Evolutionary conservation across 192 early-diverging fungal species (phyloP).

Genomic region (Coemansia brasiliensis): DNA sequence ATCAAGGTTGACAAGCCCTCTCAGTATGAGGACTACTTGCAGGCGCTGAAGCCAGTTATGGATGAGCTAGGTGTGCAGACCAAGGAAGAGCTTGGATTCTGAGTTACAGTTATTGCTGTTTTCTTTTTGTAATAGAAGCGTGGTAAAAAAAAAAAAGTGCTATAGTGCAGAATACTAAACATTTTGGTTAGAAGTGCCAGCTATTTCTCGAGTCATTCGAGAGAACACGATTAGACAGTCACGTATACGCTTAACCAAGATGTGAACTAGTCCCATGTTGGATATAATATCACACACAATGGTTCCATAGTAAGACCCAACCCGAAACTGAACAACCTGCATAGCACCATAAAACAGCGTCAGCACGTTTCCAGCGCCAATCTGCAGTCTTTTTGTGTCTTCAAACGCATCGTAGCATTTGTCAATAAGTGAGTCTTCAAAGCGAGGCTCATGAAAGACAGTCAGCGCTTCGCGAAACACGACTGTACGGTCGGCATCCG

Average conservation of each 20-base stretch:
- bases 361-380: slow-evolving; percentile 36
- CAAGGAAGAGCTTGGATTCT: slow-evolving; percentile 85
- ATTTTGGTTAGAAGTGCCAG: neutral
- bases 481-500: slow-evolving; percentile 31
- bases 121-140: slow-evolving; percentile 13
- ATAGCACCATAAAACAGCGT: slow-evolving; percentile 46
- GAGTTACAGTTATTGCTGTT: slow-evolving; percentile 12
- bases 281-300: slow-evolving; percentile 36
- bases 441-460: slow-evolving; percentile 49
- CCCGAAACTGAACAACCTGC: slow-evolving; percentile 52
- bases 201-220: slow-evolving; percentile 23
- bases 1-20: slow-evolving; percentile 81
- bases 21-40: slow-evolving; percentile 88
- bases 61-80: slow-evolving; percentile 86
- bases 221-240: slow-evolving; percentile 28
- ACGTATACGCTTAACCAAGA: slow-evolving; percentile 43
- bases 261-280: slow-evolving; percentile 53
- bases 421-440: slow-evolving; percentile 47
- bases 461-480: slow-evolving; percentile 44
- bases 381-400: slow-evolving; percentile 43
- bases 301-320: slow-evolving; percentile 50
- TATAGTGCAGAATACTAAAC: neutral
- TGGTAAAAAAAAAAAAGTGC: neutral
- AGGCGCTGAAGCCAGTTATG: slow-evolving; percentile 83
- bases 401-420: slow-evolving; percentile 55